A percentile compares a stretch with the other conserved stretches of the same genome.
Evolutionary conservation across 352 stramenopile species (phyloP).

Genomic region (Phytopythium helicoides): DNA sequence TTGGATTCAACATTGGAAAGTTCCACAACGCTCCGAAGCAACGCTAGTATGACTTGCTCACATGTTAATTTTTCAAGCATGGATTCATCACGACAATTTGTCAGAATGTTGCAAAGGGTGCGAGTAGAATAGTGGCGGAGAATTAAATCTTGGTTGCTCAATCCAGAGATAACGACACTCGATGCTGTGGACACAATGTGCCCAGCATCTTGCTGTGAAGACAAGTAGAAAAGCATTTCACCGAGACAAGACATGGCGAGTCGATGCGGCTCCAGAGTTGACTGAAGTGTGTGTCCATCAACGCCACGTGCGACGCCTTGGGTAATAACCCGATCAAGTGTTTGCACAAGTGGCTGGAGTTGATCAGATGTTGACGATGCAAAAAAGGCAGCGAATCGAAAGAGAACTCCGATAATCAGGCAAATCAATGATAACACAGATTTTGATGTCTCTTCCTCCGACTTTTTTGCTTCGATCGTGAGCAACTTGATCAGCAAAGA

Average conservation of each 20-base stretch:
- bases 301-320: background rate
- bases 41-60: slow-evolving; percentile 31
- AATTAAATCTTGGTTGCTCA: slow-evolving; percentile 40
- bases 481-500: slow-evolving; percentile 59
- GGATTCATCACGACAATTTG: slow-evolving; percentile 24
- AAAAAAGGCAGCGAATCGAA: slow-evolving; percentile 74
- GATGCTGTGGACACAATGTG: slow-evolving; percentile 30
- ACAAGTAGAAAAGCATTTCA: slow-evolving; percentile 74
- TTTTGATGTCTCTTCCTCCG: background rate
- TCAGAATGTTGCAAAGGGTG: slow-evolving; percentile 65
- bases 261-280: slow-evolving; percentile 14
- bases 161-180: slow-evolving; percentile 24
- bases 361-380: slow-evolving; percentile 54
- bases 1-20: slow-evolving; percentile 5
- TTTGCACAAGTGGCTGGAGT: slow-evolving; percentile 41
- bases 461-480: slow-evolving; percentile 12
- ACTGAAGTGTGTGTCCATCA: background rate
- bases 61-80: slow-evolving; percentile 37
- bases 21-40: slow-evolving; percentile 32
- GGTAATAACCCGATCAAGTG: slow-evolving; percentile 22
- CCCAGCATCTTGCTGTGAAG: slow-evolving; percentile 45
- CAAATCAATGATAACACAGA: slow-evolving; percentile 64
- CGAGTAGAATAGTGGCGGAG: slow-evolving; percentile 55
- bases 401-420: slow-evolving; percentile 61
- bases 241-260: slow-evolving; percentile 56